These are phyloP conservation scores for Suhomyces anneliseae DNA, from an alignment of 1,139 yeast genomes.

Conservation along the genomic window DNA sequence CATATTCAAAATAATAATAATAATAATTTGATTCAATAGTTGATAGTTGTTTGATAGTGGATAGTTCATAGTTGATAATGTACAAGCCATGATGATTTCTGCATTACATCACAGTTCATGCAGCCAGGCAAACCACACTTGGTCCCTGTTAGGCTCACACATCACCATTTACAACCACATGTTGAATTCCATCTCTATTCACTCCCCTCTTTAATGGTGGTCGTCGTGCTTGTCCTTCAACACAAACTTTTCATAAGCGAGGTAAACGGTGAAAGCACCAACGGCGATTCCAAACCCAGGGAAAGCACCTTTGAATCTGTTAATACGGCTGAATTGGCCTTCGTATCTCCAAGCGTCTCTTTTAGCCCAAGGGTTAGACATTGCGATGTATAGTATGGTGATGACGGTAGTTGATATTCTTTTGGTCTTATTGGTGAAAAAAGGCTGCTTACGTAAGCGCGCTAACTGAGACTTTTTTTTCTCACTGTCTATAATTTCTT, in stretches of 20 bases:
- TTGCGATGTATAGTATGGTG: not conserved
- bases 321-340: slow-evolving; percentile 73
- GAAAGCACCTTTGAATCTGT: slow-evolving; percentile 71
- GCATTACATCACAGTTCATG: too few species aligned
- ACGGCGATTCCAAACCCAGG: slow-evolving; percentile 85
- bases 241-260: slow-evolving; percentile 60
- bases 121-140: too few species aligned
- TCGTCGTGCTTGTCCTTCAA: slow-evolving; percentile 23
- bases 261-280: slow-evolving; percentile 70
- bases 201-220: slow-evolving; percentile 12
- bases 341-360: slow-evolving; percentile 94
- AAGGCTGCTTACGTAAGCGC: slow-evolving; percentile 5
- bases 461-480: not conserved
- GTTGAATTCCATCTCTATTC: too few species aligned
- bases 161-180: too few species aligned
- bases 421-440: slow-evolving; percentile 11
- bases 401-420: not conserved
- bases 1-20: too few species aligned
- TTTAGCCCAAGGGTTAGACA: slow-evolving; percentile 48
- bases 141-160: too few species aligned
- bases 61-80: too few species aligned
- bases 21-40: too few species aligned
- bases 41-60: too few species aligned
- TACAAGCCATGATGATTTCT: too few species aligned
- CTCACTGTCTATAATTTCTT: too few species aligned